phyloP scores from a whole-genome alignment of 208 protist species.

The Tritrichomonas musculus region DNA sequence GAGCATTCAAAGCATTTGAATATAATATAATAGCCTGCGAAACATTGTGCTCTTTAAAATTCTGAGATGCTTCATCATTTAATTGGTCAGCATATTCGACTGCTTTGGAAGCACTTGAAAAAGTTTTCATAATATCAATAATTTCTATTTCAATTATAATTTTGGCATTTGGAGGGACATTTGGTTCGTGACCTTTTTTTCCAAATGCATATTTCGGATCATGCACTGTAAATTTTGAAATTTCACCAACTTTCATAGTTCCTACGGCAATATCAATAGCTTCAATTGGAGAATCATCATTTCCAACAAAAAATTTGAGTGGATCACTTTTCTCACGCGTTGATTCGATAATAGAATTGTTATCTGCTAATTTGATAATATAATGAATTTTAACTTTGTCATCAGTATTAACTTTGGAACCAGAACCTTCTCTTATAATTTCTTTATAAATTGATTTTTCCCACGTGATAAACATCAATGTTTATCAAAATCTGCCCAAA shows the following conservation, averaged over 20 bases:
- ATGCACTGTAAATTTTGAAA: not conserved
- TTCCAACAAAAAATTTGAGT: slow-evolving; percentile 53
- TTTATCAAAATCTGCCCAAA: no score
- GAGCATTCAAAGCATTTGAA: not conserved
- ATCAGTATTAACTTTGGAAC: not conserved
- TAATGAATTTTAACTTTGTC: slow-evolving; percentile 52
- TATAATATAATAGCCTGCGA: not conserved
- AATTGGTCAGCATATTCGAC: not conserved
- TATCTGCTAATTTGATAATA: slow-evolving; percentile 45
- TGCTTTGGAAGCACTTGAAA: not conserved
- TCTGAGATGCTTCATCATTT: not conserved
- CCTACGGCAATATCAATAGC: slow-evolving; percentile 50
- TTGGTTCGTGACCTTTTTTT: slow-evolving; percentile 15
- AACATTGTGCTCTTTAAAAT: not conserved
- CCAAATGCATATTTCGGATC: slow-evolving; percentile 41
- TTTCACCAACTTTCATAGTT: slow-evolving; percentile 45
- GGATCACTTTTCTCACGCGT: slow-evolving; percentile 34
- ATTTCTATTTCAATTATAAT: slow-evolving; percentile 40
- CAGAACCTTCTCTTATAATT: not conserved
- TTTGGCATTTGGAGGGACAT: slow-evolving; percentile 41
- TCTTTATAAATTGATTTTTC: not conserved
- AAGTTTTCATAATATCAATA: not conserved
- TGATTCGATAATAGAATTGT: slow-evolving; percentile 55
- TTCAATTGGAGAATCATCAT: slow-evolving; percentile 52
- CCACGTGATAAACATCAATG: not conserved